Percentiles rank a stretch among this genome's conserved stretches.
phyloP scores from a whole-genome alignment of 257 asterid genomes.

The Schizonepeta tenuifolia region DNA sequence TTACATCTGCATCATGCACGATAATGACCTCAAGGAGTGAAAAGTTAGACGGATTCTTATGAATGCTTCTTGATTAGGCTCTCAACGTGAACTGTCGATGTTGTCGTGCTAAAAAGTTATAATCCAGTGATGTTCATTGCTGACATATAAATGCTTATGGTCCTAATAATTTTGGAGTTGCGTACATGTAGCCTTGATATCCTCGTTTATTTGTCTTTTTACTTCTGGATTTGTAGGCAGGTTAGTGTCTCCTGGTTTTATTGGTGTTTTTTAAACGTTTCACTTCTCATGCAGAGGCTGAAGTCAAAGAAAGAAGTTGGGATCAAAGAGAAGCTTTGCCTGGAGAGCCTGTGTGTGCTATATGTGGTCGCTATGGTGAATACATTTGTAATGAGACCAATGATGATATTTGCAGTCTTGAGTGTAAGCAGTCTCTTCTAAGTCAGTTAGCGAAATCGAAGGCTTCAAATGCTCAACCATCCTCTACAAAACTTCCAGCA shows the following conservation, averaged over 20 bases:
- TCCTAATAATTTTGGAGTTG: background rate
- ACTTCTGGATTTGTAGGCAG: too few relatives aligned
- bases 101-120: background rate
- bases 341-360: constrained; percentile 73
- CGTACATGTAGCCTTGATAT: background rate
- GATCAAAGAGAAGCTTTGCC: constrained; percentile 87
- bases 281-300: constrained; percentile 46
- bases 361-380: constrained; percentile 94
- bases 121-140: background rate
- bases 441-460: constrained; percentile 42
- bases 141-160: background rate
- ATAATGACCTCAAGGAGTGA: background rate
- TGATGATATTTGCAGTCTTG: constrained; percentile 87
- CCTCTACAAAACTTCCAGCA: constrained; percentile 57
- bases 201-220: too few relatives aligned
- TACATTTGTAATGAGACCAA: constrained; percentile 90
- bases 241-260: too few relatives aligned
- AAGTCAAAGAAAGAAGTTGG: constrained; percentile 72
- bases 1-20: background rate
- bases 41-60: background rate
- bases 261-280: constrained; percentile 12
- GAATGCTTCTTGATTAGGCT: constrained; percentile 11
- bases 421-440: constrained; percentile 70
- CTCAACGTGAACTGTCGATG: background rate
- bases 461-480: constrained; percentile 38